A percentile compares a stretch with the other conserved stretches of the same genome.
phyloP scores from a whole-genome alignment of 306 rosid species.

The Trifolium fragiferum region DNA sequence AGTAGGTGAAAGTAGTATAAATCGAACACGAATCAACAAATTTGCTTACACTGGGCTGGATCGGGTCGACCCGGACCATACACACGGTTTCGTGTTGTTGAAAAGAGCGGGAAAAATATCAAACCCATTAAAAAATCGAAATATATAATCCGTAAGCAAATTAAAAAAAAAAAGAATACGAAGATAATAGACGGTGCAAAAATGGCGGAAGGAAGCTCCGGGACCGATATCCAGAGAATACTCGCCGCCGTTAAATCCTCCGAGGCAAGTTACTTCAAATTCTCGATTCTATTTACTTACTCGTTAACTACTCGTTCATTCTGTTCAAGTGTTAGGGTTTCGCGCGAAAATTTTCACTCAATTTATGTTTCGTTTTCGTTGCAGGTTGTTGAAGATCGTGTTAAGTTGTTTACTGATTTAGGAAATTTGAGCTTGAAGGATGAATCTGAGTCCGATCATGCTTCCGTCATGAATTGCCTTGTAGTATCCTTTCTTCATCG shows the following conservation, averaged over 20 bases:
- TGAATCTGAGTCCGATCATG: constrained; percentile 55
- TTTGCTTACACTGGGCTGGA: not conserved
- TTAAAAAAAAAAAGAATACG: not conserved
- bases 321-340: constrained; percentile 26
- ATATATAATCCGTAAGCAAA: not conserved
- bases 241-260: constrained; percentile 72
- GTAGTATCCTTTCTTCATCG: constrained; percentile 62
- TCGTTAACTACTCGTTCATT: not conserved
- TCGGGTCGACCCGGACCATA: not conserved
- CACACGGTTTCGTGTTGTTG: not conserved
- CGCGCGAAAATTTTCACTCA: not conserved
- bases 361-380: not conserved
- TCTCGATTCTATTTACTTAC: constrained; percentile 14
- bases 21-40: not conserved
- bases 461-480: constrained; percentile 57
- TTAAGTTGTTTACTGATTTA: constrained; percentile 58
- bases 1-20: not conserved
- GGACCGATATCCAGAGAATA: constrained; percentile 53
- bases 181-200: constrained; percentile 21
- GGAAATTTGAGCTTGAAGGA: constrained; percentile 54
- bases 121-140: not conserved
- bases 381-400: constrained; percentile 76
- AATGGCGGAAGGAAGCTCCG: constrained; percentile 68
- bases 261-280: constrained; percentile 60
- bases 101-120: constrained; percentile 43